A percentile compares a stretch with the other conserved stretches of the same genome.
Conservation (phyloP, 495 filamentous ascomycete genomes). For the Lophium mytilinum region DNA sequence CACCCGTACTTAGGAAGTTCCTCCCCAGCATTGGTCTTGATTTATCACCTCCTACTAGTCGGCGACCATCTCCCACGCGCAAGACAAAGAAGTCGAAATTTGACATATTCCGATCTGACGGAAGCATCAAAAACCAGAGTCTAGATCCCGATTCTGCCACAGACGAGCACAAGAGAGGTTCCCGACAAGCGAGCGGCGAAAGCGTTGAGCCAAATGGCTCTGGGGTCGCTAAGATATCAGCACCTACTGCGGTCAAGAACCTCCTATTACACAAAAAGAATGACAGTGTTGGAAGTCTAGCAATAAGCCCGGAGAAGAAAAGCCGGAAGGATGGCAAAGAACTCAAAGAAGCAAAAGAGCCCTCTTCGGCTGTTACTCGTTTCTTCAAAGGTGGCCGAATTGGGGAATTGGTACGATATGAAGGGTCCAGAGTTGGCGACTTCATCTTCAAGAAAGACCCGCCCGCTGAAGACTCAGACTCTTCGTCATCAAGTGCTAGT, state of each 20-base stretch:
- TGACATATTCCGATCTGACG: constrained; percentile 27
- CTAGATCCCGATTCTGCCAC: constrained; percentile 25
- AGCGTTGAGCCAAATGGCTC: constrained; percentile 2
- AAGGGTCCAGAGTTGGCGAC: constrained; percentile 26
- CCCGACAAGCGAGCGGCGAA: constrained; percentile 12
- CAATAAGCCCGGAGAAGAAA: constrained; percentile 2
- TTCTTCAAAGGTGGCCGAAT: constrained; percentile 33
- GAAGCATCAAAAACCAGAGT: constrained; percentile 21
- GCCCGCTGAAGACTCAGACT: constrained; percentile 12
- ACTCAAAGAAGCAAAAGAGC: constrained; percentile 17
- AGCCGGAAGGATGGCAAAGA: constrained; percentile 19
- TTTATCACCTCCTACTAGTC: constrained; percentile 21
- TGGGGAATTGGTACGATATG: constrained; percentile 27
- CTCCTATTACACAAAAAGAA: constrained; percentile 22
- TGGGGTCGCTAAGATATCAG: constrained; percentile 8
- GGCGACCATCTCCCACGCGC: constrained; percentile 8
- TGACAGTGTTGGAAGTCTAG: constrained; percentile 20
- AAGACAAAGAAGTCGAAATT: constrained; percentile 26
- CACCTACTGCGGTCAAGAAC: constrained; percentile 24
- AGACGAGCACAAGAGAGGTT: constrained; percentile 14
- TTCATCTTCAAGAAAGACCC: constrained; percentile 28
- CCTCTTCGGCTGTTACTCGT: constrained; percentile 26
- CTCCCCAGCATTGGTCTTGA: constrained; percentile 21
- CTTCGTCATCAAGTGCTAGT: neutral
- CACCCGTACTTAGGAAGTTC: constrained; percentile 12